Evolutionary conservation across 345 rosid species (phyloP).

Genomic region (Pugionium cornutum): DNA sequence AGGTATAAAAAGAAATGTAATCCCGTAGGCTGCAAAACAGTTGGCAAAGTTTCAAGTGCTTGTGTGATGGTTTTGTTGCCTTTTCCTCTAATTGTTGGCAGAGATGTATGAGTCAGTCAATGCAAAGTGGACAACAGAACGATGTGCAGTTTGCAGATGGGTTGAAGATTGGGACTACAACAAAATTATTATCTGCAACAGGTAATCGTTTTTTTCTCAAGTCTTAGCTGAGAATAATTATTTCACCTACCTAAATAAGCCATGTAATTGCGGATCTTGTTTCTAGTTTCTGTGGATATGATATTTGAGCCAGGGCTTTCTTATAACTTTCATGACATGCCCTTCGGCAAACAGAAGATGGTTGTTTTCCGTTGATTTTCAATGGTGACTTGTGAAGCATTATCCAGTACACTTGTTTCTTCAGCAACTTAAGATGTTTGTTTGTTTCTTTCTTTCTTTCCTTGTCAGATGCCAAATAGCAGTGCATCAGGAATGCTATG

Average conservation of each 20-base stretch:
- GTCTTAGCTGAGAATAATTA: no score
- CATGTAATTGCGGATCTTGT: slow-evolving; percentile 1
- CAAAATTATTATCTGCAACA: slow-evolving; percentile 94
- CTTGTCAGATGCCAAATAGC: slow-evolving; percentile 89
- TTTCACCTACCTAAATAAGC: neutral
- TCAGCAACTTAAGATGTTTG: neutral
- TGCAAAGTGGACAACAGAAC: slow-evolving; percentile 96
- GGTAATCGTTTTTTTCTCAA: slow-evolving; percentile 45
- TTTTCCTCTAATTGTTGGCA: slow-evolving; percentile 34
- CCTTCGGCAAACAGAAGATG: neutral
- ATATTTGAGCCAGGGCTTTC: slow-evolving; percentile 8
- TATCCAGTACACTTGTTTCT: slow-evolving; percentile 1
- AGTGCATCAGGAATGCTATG: slow-evolving; percentile 99
- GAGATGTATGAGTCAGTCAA: slow-evolving; percentile 73
- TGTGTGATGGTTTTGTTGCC: slow-evolving; percentile 21
- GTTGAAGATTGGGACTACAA: slow-evolving; percentile 99
- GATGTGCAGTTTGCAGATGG: slow-evolving; percentile 99
- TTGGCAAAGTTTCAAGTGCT: no score
- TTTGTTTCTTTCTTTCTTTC: slow-evolving; percentile 1
- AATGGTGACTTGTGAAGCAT: slow-evolving; percentile 17
- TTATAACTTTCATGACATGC: slow-evolving; percentile 1
- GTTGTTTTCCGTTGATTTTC: neutral
- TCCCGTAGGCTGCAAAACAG: slow-evolving; percentile 1
- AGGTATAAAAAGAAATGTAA: slow-evolving; percentile 46
- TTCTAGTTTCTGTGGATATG: slow-evolving; percentile 10